Conservation (phyloP, 225 moss, liverwort and hornwort genomes). For the Physcomitrellopsis africana region DNA sequence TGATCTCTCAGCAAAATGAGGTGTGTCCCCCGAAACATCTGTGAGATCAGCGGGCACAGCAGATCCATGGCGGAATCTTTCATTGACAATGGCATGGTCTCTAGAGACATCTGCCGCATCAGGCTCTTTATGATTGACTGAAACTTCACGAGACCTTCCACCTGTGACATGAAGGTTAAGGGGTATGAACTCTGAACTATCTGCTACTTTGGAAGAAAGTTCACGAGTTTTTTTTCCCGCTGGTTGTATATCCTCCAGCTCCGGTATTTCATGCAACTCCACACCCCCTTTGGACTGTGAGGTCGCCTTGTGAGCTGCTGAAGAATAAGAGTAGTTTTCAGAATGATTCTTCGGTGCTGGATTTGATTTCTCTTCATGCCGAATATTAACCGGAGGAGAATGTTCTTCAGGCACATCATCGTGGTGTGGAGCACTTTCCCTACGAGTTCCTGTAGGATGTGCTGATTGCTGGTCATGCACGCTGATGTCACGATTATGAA, state of each 20-base stretch:
- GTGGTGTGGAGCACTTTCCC: slow-evolving; percentile 7
- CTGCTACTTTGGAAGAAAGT: background rate
- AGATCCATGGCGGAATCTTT: background rate
- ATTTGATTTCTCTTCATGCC: slow-evolving; percentile 15
- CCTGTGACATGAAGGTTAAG: slow-evolving; percentile 6
- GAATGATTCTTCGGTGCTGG: slow-evolving; percentile 8
- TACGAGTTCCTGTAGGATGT: background rate
- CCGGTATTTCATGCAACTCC: slow-evolving; percentile 29
- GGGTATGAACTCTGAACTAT: background rate
- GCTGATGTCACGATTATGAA: background rate
- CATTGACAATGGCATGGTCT: background rate
- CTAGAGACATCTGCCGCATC: background rate
- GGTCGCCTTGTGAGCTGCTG: background rate
- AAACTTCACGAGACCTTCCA: too few relatives aligned
- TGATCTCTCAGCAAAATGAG: slow-evolving; percentile 26
- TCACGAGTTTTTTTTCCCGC: background rate
- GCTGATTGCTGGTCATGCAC: background rate
- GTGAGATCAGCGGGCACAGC: background rate
- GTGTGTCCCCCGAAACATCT: background rate
- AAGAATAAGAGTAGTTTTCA: background rate
- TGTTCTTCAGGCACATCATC: background rate
- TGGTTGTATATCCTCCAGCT: slow-evolving; percentile 33
- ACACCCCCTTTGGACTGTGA: background rate
- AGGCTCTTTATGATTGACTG: background rate
- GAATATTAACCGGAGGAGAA: background rate